These are phyloP conservation scores for Tolypocladium capitatum DNA, from an alignment of 2,329 filamentous ascomycete species.

Conservation along the genomic window DNA sequence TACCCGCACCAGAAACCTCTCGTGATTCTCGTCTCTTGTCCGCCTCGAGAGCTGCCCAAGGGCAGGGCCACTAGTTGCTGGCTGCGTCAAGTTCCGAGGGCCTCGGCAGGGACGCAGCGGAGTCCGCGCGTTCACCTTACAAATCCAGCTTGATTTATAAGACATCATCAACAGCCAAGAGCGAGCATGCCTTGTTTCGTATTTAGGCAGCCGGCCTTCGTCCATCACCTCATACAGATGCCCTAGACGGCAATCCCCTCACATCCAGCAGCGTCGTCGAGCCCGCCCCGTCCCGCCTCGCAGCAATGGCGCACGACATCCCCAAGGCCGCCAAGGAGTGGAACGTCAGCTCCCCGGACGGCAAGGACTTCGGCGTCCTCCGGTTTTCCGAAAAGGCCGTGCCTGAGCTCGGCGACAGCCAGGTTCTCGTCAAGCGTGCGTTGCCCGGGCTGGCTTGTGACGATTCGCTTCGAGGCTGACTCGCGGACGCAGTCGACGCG, in stretches of 20 bases:
- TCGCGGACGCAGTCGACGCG: constrained; percentile 24
- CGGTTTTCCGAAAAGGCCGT: constrained; percentile 40
- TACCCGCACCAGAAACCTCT: too few relatives aligned
- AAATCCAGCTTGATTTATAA: not conserved
- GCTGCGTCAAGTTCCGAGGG: too few relatives aligned
- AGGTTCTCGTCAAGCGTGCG: constrained; percentile 53
- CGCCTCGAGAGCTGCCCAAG: too few relatives aligned
- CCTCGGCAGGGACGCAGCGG: too few relatives aligned
- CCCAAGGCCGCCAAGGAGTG: constrained; percentile 40
- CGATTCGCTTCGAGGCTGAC: constrained; percentile 2
- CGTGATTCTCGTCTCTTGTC: too few relatives aligned
- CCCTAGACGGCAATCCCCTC: too few relatives aligned
- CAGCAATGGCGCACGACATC: constrained; percentile 12
- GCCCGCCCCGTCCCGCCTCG: not conserved
- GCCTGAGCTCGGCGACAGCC: constrained; percentile 51
- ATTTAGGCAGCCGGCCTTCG: not conserved
- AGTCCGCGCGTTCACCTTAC: too few relatives aligned
- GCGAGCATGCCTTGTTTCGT: too few relatives aligned
- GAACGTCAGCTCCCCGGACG: constrained; percentile 28
- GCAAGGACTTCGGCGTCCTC: constrained; percentile 44
- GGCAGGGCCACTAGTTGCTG: too few relatives aligned
- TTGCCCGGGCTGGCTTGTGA: not conserved
- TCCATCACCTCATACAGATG: too few relatives aligned
- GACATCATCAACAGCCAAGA: too few relatives aligned
- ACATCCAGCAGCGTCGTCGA: not conserved